Evolutionary conservation across 2,329 filamentous ascomycete genomes (phyloP).

Genomic region (Parastagonospora nodorum): DNA sequence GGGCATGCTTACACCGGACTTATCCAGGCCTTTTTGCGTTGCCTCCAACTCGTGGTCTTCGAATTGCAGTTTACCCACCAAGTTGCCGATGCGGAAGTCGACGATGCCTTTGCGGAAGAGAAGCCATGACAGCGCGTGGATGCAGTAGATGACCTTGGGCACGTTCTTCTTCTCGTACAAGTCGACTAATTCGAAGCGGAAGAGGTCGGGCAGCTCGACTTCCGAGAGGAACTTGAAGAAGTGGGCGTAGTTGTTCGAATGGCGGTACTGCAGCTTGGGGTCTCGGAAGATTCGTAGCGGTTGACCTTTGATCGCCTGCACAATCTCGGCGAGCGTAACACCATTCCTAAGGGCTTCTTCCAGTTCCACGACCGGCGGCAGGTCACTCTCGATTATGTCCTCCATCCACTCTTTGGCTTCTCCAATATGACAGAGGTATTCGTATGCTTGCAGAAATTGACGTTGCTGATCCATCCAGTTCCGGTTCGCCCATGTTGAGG

Average conservation of each 20-base stretch:
- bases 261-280: constrained; percentile 84
- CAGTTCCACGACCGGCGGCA: constrained; percentile 90
- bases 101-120: constrained; percentile 93
- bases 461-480: constrained; percentile 99
- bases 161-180: constrained; percentile 99
- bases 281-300: constrained; percentile 83
- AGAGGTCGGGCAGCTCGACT: constrained; percentile 89
- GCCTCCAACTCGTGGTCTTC: constrained; percentile 97
- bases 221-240: constrained; percentile 95
- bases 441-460: constrained; percentile 94
- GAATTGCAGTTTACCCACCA: constrained; percentile 95
- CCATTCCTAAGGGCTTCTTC: constrained; percentile 93
- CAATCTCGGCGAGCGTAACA: constrained; percentile 91
- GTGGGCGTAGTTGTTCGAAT: constrained; percentile 96
- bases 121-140: constrained; percentile 97
- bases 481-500: constrained; percentile 71
- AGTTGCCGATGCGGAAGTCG: constrained; percentile 92
- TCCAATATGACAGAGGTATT: constrained; percentile 98
- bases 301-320: constrained; percentile 80
- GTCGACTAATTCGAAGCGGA: constrained; percentile 95
- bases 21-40: constrained; percentile 95
- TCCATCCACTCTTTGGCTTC: constrained; percentile 99
- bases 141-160: constrained; percentile 98
- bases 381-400: constrained; percentile 79
- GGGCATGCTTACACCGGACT: constrained; percentile 92